phyloP scores from a whole-genome alignment of 306 rosid genomes.

The Mimosa pudica region DNA sequence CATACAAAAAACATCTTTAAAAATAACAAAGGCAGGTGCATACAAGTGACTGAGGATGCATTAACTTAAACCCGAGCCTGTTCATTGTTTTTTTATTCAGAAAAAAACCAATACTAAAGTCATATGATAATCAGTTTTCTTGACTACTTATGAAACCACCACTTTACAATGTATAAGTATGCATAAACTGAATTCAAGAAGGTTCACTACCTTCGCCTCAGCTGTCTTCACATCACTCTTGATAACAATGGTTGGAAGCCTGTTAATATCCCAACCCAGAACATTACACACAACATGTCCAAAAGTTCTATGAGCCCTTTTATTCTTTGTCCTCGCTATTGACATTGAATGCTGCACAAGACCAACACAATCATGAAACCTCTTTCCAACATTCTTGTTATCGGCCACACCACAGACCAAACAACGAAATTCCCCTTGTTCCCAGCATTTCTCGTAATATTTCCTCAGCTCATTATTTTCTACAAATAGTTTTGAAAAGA shows the following conservation, averaged over 20 bases:
- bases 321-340: conserved; percentile 42
- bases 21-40: background rate
- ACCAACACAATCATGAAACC: conserved; percentile 51
- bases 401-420: conserved; percentile 63
- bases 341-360: conserved; percentile 64
- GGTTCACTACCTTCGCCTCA: conserved; percentile 37
- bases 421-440: conserved; percentile 64
- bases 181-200: conserved; percentile 3
- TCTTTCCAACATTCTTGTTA: conserved; percentile 55
- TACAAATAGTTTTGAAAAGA: conserved; percentile 48
- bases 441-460: conserved; percentile 52
- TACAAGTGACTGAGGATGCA: background rate
- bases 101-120: background rate
- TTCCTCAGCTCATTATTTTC: conserved; percentile 53
- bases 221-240: conserved; percentile 39
- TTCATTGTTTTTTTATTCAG: background rate
- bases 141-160: background rate
- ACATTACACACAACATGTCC: conserved; percentile 64
- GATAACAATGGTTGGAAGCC: conserved; percentile 55
- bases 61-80: background rate
- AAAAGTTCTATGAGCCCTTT: conserved; percentile 59
- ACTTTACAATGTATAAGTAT: background rate
- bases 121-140: background rate
- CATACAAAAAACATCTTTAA: too few relatives aligned
- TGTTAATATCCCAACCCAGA: conserved; percentile 72